Evolutionary conservation across 345 rosid genomes (phyloP).

Genomic region (Ceriops zippeliana): DNA sequence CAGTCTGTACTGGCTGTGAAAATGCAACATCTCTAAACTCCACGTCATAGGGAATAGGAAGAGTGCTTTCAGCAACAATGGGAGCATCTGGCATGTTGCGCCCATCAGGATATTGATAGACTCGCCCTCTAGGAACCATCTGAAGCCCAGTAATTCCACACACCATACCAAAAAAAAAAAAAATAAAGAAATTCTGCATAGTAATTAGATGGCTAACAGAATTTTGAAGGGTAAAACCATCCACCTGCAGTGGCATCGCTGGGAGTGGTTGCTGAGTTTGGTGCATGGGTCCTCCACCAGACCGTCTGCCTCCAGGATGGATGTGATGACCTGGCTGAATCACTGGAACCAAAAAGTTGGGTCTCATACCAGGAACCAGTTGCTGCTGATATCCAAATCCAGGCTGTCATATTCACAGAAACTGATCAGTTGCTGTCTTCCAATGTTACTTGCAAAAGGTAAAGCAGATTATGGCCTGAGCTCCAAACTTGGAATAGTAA

Average conservation of each 20-base stretch:
- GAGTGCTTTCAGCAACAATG: not conserved
- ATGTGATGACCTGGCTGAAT: conserved; percentile 18
- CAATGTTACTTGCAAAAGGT: not conserved
- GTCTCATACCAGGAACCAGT: conserved; percentile 20
- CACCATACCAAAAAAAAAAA: not conserved
- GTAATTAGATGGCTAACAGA: not conserved
- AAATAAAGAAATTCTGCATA: not conserved
- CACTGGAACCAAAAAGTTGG: conserved; percentile 16
- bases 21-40: conserved; percentile 2
- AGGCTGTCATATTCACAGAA: conserved; percentile 4
- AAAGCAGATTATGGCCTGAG: not conserved
- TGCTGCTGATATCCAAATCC: conserved; percentile 22
- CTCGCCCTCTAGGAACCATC: conserved; percentile 19
- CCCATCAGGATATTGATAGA: conserved; percentile 8
- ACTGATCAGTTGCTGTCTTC: not conserved
- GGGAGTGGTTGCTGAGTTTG: conserved; percentile 12
- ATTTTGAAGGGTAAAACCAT: not conserved
- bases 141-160: not conserved
- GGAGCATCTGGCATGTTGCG: conserved; percentile 15
- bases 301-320: conserved; percentile 14
- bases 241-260: conserved; percentile 13
- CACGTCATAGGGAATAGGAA: conserved; percentile 1
- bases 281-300: conserved; percentile 10
- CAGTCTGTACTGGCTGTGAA: not conserved
- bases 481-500: too few species aligned